phyloP scores from a whole-genome alignment of 768 basidiomycete species.

The Trametes villosa region DNA sequence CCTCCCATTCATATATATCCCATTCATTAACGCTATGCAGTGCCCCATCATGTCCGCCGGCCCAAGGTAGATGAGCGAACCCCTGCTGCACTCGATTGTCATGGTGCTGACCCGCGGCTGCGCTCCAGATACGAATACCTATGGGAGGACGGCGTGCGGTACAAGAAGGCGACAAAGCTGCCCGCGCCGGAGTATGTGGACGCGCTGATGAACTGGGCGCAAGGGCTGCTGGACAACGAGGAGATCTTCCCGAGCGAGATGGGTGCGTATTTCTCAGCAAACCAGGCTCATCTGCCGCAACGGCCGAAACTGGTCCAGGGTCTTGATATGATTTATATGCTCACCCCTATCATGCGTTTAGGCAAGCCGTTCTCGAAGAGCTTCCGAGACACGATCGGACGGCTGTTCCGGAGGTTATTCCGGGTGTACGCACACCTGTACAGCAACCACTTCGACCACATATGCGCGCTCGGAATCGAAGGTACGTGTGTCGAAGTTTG shows the following conservation, averaged over 20 bases:
- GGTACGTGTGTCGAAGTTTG: slow-evolving; percentile 50
- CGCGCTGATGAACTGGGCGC: slow-evolving; percentile 98
- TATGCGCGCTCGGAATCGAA: slow-evolving; percentile 97
- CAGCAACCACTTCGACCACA: slow-evolving; percentile 98
- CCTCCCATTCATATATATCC: not conserved
- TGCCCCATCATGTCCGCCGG: slow-evolving; percentile 98
- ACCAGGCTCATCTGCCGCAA: not conserved
- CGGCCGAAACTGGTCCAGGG: not conserved
- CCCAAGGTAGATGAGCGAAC: slow-evolving; percentile 82
- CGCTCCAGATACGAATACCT: slow-evolving; percentile 83
- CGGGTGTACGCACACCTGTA: slow-evolving; percentile 98
- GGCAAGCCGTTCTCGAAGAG: slow-evolving; percentile 90
- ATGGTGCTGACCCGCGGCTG: slow-evolving; percentile 7
- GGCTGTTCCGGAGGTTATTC: slow-evolving; percentile 91
- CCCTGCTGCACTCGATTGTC: not conserved
- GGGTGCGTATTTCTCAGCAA: slow-evolving; percentile 50
- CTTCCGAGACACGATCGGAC: slow-evolving; percentile 89
- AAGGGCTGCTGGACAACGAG: slow-evolving; percentile 90
- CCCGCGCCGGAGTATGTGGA: slow-evolving; percentile 96
- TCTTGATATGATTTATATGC: no score
- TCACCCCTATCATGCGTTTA: slow-evolving; percentile 37
- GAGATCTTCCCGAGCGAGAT: slow-evolving; percentile 93
- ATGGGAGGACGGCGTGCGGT: slow-evolving; percentile 90
- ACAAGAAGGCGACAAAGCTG: slow-evolving; percentile 91
- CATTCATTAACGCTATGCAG: slow-evolving; percentile 45